Base-by-base conservation (phyloP, 2,329 filamentous ascomycete genomes). In the Trichocomaceae sp. region DNA sequence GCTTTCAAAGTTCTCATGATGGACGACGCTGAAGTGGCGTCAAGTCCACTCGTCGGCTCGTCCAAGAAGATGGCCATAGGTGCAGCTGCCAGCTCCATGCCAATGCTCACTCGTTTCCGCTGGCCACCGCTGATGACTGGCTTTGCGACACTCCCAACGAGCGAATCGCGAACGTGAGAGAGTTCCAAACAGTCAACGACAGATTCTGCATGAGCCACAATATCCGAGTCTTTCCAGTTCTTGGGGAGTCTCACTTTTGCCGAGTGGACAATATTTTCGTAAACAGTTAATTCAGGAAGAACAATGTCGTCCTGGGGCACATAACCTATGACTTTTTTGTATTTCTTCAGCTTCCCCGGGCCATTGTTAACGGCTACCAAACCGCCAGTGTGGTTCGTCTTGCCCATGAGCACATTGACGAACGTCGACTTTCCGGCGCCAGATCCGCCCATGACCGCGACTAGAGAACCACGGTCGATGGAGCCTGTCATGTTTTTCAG, bases 221-320 rank as follows among this genome's bases (percentile, higher is more conserved):
- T 78, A 2, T 80, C 77, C 12, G 58, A 60, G 37, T 77, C 73
- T 3, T 66, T 71, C 79, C 79, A 83, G 4, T 70, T 75, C 2
- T 74, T 68, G 0, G 81, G 79, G 13, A 84, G 68, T 15, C 79
- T 75, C 33, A 82, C 73, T 13, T 76, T 73, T 15, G 80, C 82
- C 0, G 80, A 82, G 58, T 84, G 80, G 4, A 83, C 68, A 42
- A 85, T 82, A 56, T 84, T 84, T 63, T 85, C 82, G 50, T 77
- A 76, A 5, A 84, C 81, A 0, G 81, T 84, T 46, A 84, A 66
- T 62, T 84, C 79, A 0, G 80, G 78, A 9, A 83, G 71, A 2
- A 84, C 75, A 23, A 84, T 75, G 62, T 84, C 82, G 58, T 84
- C 79, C 60, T 84, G 81, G 1, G 82, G 81, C 2, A 84, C 81